Evolutionary conservation across 2,329 filamentous ascomycete species (phyloP).

Genomic region (Sclerotinia subarctica): DNA sequence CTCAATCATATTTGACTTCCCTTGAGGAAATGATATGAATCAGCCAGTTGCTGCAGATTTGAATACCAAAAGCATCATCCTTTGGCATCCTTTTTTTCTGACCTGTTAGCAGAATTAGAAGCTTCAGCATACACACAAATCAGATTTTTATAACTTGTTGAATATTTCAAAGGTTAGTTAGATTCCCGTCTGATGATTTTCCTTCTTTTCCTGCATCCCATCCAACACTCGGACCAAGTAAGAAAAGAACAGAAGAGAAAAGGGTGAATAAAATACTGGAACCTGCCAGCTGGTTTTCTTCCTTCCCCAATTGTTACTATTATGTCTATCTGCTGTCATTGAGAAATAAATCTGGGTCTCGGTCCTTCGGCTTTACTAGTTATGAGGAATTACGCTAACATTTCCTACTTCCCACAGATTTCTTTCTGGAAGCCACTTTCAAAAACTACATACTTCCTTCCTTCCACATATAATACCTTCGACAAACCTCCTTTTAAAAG

Average conservation of each 20-base stretch:
- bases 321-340: too few species aligned
- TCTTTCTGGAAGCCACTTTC: slow-evolving; percentile 8
- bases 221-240: neutral
- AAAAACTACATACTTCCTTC: neutral
- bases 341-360: neutral
- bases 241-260: neutral
- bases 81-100: neutral
- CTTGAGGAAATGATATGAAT: neutral
- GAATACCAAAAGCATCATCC: neutral
- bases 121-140: neutral
- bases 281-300: neutral
- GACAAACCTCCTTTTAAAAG: neutral
- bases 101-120: neutral
- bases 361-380: slow-evolving; percentile 12
- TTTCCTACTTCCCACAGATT: slow-evolving; percentile 8
- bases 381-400: slow-evolving; percentile 6
- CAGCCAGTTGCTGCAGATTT: neutral
- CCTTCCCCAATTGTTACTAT: neutral
- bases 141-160: neutral
- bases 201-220: neutral
- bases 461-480: neutral
- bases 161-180: neutral
- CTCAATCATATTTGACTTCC: neutral
- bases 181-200: neutral
- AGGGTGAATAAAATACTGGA: slow-evolving; percentile 1